Conservation (phyloP, 176 grass and related monocot genomes). For the Aechmea fasciata region DNA sequence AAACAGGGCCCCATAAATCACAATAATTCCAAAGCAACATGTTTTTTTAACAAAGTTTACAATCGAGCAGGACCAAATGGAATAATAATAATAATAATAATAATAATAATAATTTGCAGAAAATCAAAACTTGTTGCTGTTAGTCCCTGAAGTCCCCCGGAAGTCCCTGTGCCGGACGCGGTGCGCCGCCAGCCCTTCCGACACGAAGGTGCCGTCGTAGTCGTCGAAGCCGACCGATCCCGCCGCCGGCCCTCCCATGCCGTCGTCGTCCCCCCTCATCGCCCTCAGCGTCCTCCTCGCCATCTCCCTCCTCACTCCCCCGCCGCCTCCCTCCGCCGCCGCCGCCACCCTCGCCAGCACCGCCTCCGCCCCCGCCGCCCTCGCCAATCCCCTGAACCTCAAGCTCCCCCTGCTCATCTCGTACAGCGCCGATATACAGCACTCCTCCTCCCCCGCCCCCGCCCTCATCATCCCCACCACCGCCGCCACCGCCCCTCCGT, state of each 20-base stretch:
- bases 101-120: too few species aligned
- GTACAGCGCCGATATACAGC: constrained; percentile 32
- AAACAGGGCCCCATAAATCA: too few species aligned
- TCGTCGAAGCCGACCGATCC: not conserved
- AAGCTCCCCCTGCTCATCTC: constrained; percentile 41
- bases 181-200: constrained; percentile 28
- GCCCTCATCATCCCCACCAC: constrained; percentile 21
- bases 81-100: too few species aligned
- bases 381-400: constrained; percentile 28
- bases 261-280: constrained; percentile 26
- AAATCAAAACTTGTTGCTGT: constrained; percentile 31
- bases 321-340: constrained; percentile 14
- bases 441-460: constrained; percentile 27
- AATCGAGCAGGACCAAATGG: too few species aligned
- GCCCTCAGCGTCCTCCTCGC: constrained; percentile 39
- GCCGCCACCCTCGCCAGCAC: constrained; percentile 29
- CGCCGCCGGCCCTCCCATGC: not conserved
- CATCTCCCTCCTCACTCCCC: constrained; percentile 29
- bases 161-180: constrained; percentile 15
- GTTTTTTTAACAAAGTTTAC: too few species aligned
- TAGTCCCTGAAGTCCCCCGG: not conserved
- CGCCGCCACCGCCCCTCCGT: constrained; percentile 21
- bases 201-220: constrained; percentile 19
- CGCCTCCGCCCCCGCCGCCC: constrained; percentile 19
- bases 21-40: too few species aligned